A percentile compares a stretch with the other conserved stretches of the same genome.
These are phyloP conservation scores for Leishmania tropica DNA, from an alignment of 208 protist species.

Conservation along the genomic window DNA sequence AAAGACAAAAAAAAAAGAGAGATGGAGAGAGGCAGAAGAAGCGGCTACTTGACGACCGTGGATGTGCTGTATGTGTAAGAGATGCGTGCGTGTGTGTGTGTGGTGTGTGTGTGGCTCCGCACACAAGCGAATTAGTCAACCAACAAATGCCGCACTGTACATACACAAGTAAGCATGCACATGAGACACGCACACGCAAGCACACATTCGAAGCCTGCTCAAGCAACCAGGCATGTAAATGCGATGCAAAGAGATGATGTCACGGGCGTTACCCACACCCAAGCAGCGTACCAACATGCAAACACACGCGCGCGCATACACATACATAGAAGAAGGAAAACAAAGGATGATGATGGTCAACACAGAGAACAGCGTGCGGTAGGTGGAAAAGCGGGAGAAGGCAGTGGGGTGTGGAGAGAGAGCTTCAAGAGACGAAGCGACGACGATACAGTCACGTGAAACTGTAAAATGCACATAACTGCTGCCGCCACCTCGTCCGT, in stretches of 20 bases:
- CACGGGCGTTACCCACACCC: neutral
- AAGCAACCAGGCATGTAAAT: neutral
- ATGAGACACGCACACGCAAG: neutral
- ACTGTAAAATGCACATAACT: neutral
- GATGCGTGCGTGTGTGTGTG: neutral
- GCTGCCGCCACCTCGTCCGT: neutral
- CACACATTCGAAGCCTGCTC: neutral
- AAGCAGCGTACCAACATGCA: neutral
- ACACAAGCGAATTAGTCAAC: neutral
- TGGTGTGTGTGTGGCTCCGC: neutral
- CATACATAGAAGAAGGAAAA: neutral
- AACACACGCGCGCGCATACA: neutral
- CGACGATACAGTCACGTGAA: neutral
- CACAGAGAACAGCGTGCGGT: neutral
- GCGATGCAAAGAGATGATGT: neutral
- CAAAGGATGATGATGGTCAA: neutral
- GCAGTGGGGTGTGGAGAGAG: neutral
- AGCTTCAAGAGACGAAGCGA: neutral
- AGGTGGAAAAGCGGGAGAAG: neutral
- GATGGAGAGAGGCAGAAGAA: neutral
- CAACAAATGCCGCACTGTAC: neutral
- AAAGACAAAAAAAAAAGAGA: neutral
- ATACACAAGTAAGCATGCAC: neutral
- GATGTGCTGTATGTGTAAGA: neutral
- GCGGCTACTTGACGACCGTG: neutral